These are phyloP conservation scores for Chaetomidium leptoderma DNA, from an alignment of 495 filamentous ascomycete species.

Conservation along the genomic window DNA sequence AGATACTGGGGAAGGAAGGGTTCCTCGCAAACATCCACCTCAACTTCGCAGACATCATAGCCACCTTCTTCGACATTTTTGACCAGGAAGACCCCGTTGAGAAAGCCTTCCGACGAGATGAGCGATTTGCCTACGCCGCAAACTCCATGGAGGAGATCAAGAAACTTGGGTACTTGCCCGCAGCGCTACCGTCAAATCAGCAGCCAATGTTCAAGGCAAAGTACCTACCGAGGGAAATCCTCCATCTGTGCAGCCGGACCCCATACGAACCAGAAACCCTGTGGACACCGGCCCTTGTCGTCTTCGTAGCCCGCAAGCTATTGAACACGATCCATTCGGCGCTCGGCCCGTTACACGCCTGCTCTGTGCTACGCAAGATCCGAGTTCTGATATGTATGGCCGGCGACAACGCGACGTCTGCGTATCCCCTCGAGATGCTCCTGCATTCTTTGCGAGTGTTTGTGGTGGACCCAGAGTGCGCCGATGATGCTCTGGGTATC, in stretches of 20 bases:
- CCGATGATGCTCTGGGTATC: conserved; percentile 87
- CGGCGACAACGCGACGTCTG: conserved; percentile 61
- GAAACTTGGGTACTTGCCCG: conserved; percentile 55
- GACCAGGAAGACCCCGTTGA: conserved; percentile 64
- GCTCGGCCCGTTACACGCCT: conserved; percentile 79
- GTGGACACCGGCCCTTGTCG: conserved; percentile 73
- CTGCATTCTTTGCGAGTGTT: conserved; percentile 76
- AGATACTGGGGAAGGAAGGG: conserved; percentile 59
- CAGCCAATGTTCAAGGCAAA: conserved; percentile 81
- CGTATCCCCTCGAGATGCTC: conserved; percentile 90
- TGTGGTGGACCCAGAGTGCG: conserved; percentile 74
- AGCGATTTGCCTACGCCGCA: conserved; percentile 53
- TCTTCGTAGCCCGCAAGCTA: conserved; percentile 70
- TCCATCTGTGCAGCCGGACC: conserved; percentile 68
- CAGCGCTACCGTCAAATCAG: conserved; percentile 63
- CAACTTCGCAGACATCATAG: conserved; percentile 73
- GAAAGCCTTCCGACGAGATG: conserved; percentile 63
- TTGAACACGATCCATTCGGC: conserved; percentile 81
- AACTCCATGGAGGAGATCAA: conserved; percentile 64
- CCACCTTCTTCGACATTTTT: conserved; percentile 71
- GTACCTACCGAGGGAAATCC: conserved; percentile 66
- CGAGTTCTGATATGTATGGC: conserved; percentile 75
- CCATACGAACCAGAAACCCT: conserved; percentile 58
- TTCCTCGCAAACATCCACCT: conserved; percentile 58
- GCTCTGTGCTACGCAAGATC: conserved; percentile 79